Base-by-base conservation (phyloP, 169 alveolate species). In the Plasmodium berghei region DNA sequence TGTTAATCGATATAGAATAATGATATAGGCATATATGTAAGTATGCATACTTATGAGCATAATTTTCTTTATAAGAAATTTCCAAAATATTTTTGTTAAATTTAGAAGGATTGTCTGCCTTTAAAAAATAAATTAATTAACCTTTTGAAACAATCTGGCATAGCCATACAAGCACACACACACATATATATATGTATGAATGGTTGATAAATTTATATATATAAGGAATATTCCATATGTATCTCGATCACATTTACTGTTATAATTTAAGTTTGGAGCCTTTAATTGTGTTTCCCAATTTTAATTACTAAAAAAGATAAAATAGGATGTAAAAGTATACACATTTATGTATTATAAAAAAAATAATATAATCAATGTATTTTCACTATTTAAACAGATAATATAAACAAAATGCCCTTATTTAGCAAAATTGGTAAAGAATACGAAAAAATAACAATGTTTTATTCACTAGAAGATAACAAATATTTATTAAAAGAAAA, bases 391-490 rank as follows among this genome's bases (percentile, higher is more conserved):
- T 22, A 64, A 10, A 48, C 18, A 9, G 34, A 28, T 34, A 34
- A 1, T 28, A 28, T 28, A 34, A 34, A 34, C 42, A 34, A 34
- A 34, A 34, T 34, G 42, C 42, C 42, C 42, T 34, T 34, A 34
- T 34, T 34, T 34, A 34, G 42, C 42, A 34, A 34, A 34, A 34
- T 34, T 3, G 4, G 8, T 34, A 34, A 34, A 34, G 61, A 28
- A 26, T 18, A 34, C 18, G 18, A 40, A 69, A 69, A 45, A 18
- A 70, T 18, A 10, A 24, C 12, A 18, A 45, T 40, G 9, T 16
- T 49, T 70, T 64, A 14, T 46, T 70, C 20, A 64, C 24, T 70
- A 26, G 26, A n/a, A 70, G 48, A 16, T 66, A 40, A 49, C 83
- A 70, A 70, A 70, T 24, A 18, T 34, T 34, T 69, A 54, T 20